phyloP scores from a whole-genome alignment of 23 red algal species.

The Gracilaria domingensis region DNA sequence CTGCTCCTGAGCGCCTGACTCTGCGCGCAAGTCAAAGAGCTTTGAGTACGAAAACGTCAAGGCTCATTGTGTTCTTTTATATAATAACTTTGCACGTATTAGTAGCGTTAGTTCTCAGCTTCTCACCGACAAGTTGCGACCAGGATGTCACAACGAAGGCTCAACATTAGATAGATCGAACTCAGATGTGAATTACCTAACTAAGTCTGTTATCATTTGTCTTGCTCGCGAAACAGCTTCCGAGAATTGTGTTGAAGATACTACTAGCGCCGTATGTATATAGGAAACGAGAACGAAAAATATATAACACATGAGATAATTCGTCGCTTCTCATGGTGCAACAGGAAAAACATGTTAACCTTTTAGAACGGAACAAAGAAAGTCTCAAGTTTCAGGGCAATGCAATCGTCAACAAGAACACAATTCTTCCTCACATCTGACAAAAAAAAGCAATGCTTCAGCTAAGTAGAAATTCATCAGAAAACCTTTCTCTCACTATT shows the following conservation, averaged over 20 bases:
- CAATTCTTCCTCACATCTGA: neutral
- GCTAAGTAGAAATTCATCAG: neutral
- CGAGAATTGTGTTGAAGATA: neutral
- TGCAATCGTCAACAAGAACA: neutral
- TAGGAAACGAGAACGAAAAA: neutral
- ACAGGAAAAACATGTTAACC: neutral
- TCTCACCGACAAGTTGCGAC: conserved; percentile 36
- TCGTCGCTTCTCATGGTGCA: neutral
- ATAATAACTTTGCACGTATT: conserved; percentile 79
- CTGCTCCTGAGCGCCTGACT: conserved; percentile 73
- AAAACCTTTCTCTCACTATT: neutral
- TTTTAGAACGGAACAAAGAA: neutral
- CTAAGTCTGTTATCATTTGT: neutral
- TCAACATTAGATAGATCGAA: conserved; percentile 47
- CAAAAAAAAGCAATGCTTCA: neutral
- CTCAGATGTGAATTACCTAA: conserved; percentile 26
- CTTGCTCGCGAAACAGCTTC: neutral
- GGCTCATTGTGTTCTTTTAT: conserved; percentile 82
- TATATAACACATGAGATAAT: neutral
- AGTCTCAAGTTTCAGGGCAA: neutral
- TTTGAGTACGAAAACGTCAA: conserved; percentile 61
- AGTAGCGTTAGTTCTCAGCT: conserved; percentile 79
- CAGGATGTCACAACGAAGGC: conserved; percentile 71
- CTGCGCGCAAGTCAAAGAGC: conserved; percentile 70
- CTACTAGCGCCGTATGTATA: neutral